Conservation (phyloP, 2,329 filamentous ascomycete species). For the Coniochaeta ligniaria region DNA sequence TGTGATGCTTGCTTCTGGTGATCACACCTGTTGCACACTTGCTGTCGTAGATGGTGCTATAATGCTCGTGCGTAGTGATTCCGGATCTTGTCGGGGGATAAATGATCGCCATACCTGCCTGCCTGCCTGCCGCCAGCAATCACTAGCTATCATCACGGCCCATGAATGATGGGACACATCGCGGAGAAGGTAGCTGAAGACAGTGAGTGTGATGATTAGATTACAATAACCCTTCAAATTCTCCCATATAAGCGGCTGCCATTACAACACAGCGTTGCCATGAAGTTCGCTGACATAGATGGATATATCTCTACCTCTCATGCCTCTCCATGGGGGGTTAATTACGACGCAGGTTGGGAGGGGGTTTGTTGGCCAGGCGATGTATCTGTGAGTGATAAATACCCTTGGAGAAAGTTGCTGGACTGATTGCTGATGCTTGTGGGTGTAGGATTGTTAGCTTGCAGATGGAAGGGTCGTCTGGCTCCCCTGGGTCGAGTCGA, state of each 20-base stretch:
- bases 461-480: constrained; percentile 39
- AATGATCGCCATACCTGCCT: not conserved
- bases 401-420: too few species aligned
- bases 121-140: not conserved
- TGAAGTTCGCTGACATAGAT: too few species aligned
- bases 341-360: constrained; percentile 42
- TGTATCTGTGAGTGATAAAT: constrained; percentile 36
- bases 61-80: too few species aligned
- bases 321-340: constrained; percentile 40
- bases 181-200: not conserved
- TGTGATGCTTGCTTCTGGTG: too few species aligned
- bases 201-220: not conserved
- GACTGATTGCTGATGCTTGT: constrained; percentile 3
- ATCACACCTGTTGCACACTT: too few species aligned
- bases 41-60: too few species aligned
- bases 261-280: too few species aligned
- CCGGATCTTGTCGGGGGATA: not conserved
- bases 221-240: too few species aligned
- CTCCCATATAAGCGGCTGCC: too few species aligned
- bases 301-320: too few species aligned
- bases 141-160: not conserved
- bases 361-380: constrained; percentile 38
- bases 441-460: constrained; percentile 31
- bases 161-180: not conserved
- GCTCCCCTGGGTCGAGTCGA: constrained; percentile 28